Evolutionary conservation across 257 asterid genomes (phyloP), one percentile per base, ranked within the genome.

Genomic region (Linderniella brevidens): DNA sequence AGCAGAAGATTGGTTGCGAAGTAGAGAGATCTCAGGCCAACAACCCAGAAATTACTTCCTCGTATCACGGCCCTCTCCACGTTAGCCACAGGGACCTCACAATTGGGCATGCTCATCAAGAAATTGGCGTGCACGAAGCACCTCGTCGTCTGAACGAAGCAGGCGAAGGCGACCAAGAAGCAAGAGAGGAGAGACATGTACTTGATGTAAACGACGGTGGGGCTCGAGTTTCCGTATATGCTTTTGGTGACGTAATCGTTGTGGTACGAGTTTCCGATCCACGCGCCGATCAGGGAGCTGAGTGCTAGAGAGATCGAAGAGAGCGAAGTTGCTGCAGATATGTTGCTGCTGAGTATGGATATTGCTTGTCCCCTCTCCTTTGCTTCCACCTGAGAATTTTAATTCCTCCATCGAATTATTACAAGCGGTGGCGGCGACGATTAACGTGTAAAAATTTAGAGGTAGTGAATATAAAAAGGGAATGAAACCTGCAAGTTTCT

Each of bases 401-500:
- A 37, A 41, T 50, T 1, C 8, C 8, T 12, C 41, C 19, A 46
- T 5, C 19, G 46, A n/a, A 29, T 13, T 8, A 3, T 44, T 32
- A 17, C n/a, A 12, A 20, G 8, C 17, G 12, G 19, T 13, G 49
- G 9, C 0, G 42, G 41, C 13, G 13, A 41, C 11, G 46, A 66
- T 57, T 5, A n/a, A n/a, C n/a, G n/a, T n/a, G n/a, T n/a, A n/a
- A n/a, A n/a, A n/a, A n/a, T n/a, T n/a, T n/a, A n/a, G n/a, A n/a
- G n/a, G n/a, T n/a, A n/a, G n/a, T n/a, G n/a, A n/a, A n/a, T n/a
- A n/a, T n/a, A n/a, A n/a, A n/a, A n/a, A n/a, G n/a, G n/a, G n/a
- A n/a, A n/a, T n/a, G n/a, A n/a, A n/a, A 79, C 94, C 92, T 71
- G 61, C 54, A 72, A 20, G 59, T 65, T 67, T 66, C 78, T 61